Conservation (phyloP, 495 filamentous ascomycete species). For the Penicillium arizonense region DNA sequence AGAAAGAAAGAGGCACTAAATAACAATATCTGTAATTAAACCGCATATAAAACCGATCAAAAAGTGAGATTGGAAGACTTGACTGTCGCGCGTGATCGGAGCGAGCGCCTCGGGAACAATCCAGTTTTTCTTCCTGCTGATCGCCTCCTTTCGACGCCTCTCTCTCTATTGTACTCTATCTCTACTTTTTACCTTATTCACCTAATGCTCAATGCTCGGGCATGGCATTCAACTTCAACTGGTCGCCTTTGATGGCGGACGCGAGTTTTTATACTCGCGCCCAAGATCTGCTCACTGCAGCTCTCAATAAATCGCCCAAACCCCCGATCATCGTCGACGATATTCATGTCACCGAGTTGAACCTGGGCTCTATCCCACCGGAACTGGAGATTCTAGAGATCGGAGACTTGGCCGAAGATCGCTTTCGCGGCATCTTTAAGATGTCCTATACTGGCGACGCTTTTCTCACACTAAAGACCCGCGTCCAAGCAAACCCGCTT, state of each 20-base stretch:
- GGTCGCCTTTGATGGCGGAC: constrained; percentile 96
- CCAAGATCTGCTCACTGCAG: constrained; percentile 89
- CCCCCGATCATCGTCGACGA: constrained; percentile 99
- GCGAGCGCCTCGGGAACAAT: constrained; percentile 6
- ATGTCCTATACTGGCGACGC: constrained; percentile 97
- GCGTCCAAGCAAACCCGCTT: constrained; percentile 95
- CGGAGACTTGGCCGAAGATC: constrained; percentile 92
- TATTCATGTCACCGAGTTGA: constrained; percentile 96
- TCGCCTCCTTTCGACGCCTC: constrained; percentile 2
- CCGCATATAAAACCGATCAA: too few relatives aligned
- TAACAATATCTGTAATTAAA: neutral
- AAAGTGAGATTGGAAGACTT: too few relatives aligned
- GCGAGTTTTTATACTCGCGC: constrained; percentile 85
- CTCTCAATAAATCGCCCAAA: constrained; percentile 96
- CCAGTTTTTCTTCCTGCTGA: constrained; percentile 7
- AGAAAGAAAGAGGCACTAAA: neutral
- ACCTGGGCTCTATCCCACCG: constrained; percentile 87
- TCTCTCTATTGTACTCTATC: constrained; percentile 2
- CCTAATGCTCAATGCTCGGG: constrained; percentile 31
- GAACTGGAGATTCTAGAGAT: constrained; percentile 96
- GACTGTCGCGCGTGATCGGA: too few relatives aligned
- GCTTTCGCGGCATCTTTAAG: constrained; percentile 97
- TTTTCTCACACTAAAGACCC: constrained; percentile 87
- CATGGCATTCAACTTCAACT: constrained; percentile 99
- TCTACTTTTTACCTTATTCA: neutral